phyloP scores from a whole-genome alignment of 306 rosid genomes.

The Prunus dulcis region DNA sequence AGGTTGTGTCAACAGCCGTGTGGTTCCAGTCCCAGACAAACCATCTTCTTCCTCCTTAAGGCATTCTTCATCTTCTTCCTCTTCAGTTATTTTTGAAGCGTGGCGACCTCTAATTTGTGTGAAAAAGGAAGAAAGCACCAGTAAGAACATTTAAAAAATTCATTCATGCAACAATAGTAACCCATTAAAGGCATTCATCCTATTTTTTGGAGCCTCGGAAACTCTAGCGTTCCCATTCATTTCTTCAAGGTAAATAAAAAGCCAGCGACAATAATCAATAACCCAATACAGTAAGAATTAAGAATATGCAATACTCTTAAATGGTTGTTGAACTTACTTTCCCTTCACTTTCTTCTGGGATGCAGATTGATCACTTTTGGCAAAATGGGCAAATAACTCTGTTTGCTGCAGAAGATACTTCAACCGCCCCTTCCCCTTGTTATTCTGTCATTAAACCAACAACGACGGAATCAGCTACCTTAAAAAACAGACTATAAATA shows the following conservation, averaged over 20 bases:
- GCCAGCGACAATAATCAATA: neutral
- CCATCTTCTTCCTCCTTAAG: conserved; percentile 98
- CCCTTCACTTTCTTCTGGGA: conserved; percentile 79
- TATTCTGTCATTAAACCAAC: conserved; percentile 51
- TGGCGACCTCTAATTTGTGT: conserved; percentile 79
- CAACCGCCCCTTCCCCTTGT: conserved; percentile 82
- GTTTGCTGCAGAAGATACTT: conserved; percentile 95
- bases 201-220: neutral
- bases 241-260: neutral
- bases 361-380: conserved; percentile 71
- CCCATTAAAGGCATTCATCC: neutral
- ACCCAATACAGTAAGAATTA: neutral
- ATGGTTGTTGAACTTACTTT: conserved; percentile 41
- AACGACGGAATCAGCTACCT: neutral
- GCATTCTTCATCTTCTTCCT: conserved; percentile 95
- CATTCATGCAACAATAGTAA: neutral
- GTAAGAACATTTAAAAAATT: neutral
- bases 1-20: conserved; percentile 84
- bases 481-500: neutral
- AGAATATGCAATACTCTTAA: neutral
- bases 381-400: conserved; percentile 98
- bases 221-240: neutral
- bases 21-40: conserved; percentile 60
- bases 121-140: conserved; percentile 3
- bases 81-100: conserved; percentile 97